These are phyloP conservation scores for Senecio squalidus DNA, from an alignment of 140 eudicot species.

Conservation along the genomic window DNA sequence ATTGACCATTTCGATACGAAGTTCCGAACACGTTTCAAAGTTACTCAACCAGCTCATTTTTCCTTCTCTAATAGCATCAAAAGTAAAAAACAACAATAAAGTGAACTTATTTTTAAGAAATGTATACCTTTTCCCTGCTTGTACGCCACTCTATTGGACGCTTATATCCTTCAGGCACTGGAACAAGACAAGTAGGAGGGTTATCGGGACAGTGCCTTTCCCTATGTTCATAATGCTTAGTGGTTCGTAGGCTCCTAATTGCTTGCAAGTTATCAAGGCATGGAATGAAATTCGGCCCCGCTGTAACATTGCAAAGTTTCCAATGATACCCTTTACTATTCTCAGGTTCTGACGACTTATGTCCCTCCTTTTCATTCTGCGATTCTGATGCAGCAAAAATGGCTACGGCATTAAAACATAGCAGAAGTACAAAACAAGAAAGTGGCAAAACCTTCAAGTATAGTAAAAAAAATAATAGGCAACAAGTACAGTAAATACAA, in stretches of 20 bases:
- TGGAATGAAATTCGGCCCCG: slow-evolving; percentile 90
- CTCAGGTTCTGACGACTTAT: slow-evolving; percentile 32
- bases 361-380: slow-evolving; percentile 59
- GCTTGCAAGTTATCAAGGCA: slow-evolving; percentile 90
- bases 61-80: too few species aligned
- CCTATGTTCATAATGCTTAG: slow-evolving; percentile 95
- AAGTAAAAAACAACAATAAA: slow-evolving; percentile 3
- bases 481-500: too few species aligned
- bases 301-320: slow-evolving; percentile 78
- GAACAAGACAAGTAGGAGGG: slow-evolving; percentile 94
- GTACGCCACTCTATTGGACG: slow-evolving; percentile 89
- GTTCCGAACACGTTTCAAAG: too few species aligned
- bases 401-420: too few species aligned
- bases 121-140: slow-evolving; percentile 83
- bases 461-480: too few species aligned
- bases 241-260: slow-evolving; percentile 50
- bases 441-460: too few species aligned
- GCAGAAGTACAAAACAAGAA: too few species aligned
- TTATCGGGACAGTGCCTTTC: slow-evolving; percentile 93
- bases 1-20: too few species aligned
- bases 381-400: slow-evolving; percentile 90
- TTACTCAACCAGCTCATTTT: too few species aligned
- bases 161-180: slow-evolving; percentile 86
- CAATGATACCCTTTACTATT: slow-evolving; percentile 28
- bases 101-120: background rate